phyloP scores from a whole-genome alignment of 225 moss, liverwort and hornwort species.

The Pseudoscleropodium purum region DNA sequence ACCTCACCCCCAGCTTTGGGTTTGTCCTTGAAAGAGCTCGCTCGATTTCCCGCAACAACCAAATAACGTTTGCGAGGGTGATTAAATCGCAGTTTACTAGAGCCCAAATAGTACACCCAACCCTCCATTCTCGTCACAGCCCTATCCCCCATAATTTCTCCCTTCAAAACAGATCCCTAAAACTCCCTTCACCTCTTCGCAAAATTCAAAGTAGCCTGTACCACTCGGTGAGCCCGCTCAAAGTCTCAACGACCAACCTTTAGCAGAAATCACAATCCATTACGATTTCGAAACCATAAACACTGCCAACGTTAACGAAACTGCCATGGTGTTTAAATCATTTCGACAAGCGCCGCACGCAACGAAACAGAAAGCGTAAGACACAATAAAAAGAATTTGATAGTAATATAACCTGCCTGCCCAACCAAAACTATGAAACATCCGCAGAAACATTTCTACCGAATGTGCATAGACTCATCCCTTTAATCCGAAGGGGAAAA shows the following conservation, averaged over 20 bases:
- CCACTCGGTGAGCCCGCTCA: neutral
- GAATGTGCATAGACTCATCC: neutral
- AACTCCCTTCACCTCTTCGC: neutral
- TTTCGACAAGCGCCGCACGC: neutral
- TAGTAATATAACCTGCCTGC: neutral
- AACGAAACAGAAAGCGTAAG: neutral
- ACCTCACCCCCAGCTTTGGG: conserved; percentile 24
- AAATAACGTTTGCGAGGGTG: conserved; percentile 34
- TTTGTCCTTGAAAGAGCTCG: conserved; percentile 34
- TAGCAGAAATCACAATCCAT: neutral
- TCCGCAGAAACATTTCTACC: neutral
- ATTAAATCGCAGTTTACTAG: conserved; percentile 34
- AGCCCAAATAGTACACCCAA: conserved; percentile 23
- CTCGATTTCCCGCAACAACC: conserved; percentile 32
- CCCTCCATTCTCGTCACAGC: conserved; percentile 27
- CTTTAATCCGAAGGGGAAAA: neutral
- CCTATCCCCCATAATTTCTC: conserved; percentile 6
- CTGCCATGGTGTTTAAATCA: neutral
- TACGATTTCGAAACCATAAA: neutral
- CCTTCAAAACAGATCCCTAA: neutral
- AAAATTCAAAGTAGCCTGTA: neutral
- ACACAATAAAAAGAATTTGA: neutral
- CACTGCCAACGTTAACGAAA: neutral
- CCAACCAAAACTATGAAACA: neutral
- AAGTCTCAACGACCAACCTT: neutral